phyloP scores from a whole-genome alignment of 2,329 filamentous ascomycete genomes.

The Ophiognomonia clavigignenti-juglandacearum region DNA sequence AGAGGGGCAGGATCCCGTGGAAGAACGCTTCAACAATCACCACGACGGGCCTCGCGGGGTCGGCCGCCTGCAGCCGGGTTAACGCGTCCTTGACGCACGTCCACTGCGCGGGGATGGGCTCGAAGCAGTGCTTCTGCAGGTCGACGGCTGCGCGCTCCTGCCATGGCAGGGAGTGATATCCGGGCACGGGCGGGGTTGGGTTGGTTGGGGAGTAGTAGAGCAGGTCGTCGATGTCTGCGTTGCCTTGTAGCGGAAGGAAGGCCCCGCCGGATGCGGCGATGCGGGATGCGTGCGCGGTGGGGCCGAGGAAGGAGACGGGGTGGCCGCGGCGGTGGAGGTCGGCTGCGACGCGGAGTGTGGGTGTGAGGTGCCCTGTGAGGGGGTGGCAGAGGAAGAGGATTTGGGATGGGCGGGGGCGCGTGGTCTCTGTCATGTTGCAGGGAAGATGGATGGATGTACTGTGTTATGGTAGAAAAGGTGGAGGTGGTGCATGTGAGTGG shows the following conservation, averaged over 20 bases:
- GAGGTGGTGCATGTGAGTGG: no score
- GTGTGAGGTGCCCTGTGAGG: slow-evolving; percentile 32
- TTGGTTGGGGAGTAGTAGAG: slow-evolving; percentile 23
- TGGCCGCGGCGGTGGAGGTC: slow-evolving; percentile 26
- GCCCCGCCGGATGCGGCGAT: slow-evolving; percentile 28
- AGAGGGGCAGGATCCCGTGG: slow-evolving; percentile 30
- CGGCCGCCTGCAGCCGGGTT: slow-evolving; percentile 17
- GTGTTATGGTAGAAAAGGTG: no score
- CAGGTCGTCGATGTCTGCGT: slow-evolving; percentile 30
- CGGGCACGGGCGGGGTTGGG: slow-evolving; percentile 19
- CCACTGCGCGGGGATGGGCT: slow-evolving; percentile 30
- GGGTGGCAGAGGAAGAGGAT: slow-evolving; percentile 31
- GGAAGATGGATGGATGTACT: no score
- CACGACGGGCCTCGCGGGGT: slow-evolving; percentile 21
- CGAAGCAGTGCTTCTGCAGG: slow-evolving; percentile 25
- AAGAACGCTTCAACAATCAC: slow-evolving; percentile 32
- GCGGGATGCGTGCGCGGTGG: slow-evolving; percentile 28
- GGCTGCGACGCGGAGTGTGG: slow-evolving; percentile 29
- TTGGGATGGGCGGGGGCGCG: slow-evolving; percentile 11
- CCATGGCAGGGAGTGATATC: slow-evolving; percentile 23
- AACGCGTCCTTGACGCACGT: slow-evolving; percentile 25
- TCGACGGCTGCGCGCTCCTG: slow-evolving; percentile 28
- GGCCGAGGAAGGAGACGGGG: slow-evolving; percentile 30
- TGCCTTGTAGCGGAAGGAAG: slow-evolving; percentile 28
- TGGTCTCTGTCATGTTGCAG: no score